Percentiles rank a stretch among this genome's conserved stretches.
Conservation (phyloP, 1,284 basidiomycete genomes). For the Volvariella surrecta region DNA sequence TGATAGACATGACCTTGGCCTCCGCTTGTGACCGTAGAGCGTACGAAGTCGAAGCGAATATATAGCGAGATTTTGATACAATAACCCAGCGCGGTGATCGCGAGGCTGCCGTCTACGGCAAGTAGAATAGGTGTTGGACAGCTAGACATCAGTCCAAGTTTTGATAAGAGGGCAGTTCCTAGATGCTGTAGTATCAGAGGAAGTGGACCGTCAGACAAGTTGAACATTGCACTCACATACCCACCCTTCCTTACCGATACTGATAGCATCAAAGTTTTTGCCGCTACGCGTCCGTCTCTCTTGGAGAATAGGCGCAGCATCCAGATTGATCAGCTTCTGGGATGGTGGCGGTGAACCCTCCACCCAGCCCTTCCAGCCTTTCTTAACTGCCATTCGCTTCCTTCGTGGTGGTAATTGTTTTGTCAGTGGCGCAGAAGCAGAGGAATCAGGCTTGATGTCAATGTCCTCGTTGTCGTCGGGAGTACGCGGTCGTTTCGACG, state of each 20-base stretch:
- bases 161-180: too few relatives aligned
- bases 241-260: conserved; percentile 38
- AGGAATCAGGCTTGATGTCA: conserved; percentile 17
- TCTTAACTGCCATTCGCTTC: conserved; percentile 63
- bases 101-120: too few relatives aligned
- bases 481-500: conserved; percentile 68
- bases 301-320: conserved; percentile 43
- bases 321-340: conserved; percentile 71
- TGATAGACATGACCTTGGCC: too few relatives aligned
- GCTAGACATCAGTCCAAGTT: too few relatives aligned
- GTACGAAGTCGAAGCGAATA: too few relatives aligned
- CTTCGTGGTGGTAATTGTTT: conserved; percentile 31
- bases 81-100: too few relatives aligned
- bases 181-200: conserved; percentile 14
- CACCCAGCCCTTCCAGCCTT: conserved; percentile 84
- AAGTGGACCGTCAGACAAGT: conserved; percentile 26
- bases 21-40: too few relatives aligned
- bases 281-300: conserved; percentile 70
- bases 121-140: too few relatives aligned
- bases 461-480: conserved; percentile 42
- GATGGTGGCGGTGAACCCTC: conserved; percentile 74
- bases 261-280: conserved; percentile 72
- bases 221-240: conserved; percentile 25
- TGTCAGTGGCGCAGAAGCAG: conserved; percentile 17
- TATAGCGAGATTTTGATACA: too few relatives aligned